Evolutionary conservation across 257 asterid species (phyloP), one percentile per base, ranked within the genome.

Genomic region (Fraxinus pennsylvanica): DNA sequence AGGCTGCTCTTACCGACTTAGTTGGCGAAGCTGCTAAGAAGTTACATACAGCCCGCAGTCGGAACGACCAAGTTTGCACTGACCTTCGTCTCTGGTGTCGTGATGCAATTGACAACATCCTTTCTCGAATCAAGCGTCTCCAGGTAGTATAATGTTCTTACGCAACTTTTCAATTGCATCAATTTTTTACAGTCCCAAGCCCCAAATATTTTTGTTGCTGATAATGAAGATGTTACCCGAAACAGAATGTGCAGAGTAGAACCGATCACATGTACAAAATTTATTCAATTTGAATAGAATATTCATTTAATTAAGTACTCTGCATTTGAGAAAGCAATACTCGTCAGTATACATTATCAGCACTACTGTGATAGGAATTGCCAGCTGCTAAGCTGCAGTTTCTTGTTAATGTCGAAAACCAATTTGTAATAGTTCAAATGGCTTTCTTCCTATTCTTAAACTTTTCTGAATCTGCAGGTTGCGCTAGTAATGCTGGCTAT

Each of bases 1-100:
- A 95, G 86, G 99, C 99, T 36, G 89, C 97, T 0, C 99, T 95
- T 38, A 95, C 97, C 1, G 98, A 95, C 84, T 84, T 95, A 79
- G 91, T 95, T 76, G 99, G 99, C 4, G 99, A 95, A 85, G 93
- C 99, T 33, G 99, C 99, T 2, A 95, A 95, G 88, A 95, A 93
- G 89, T 98, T 95, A 29, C 99, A 95, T 81, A 95, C 99, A 50
- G 99, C 98, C 0, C 90, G 99, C 72, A 95, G 99, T 79, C 84
- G 99, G 68, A 95, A 95, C 9, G 99, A 95, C 87, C 98, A 95
- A 91, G 99, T 93, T 75, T 90, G 90, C 79, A 95, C 99, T 52
- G 99, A 91, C 76, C 88, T 95, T 72, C 94, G 98, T 21, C 90
- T 95, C 41, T 95, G 99, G 99, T 95, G 93, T 75, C 89, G 99